Base-by-base conservation (phyloP, 306 rosid species). In the Pachyrhizus erosus region DNA sequence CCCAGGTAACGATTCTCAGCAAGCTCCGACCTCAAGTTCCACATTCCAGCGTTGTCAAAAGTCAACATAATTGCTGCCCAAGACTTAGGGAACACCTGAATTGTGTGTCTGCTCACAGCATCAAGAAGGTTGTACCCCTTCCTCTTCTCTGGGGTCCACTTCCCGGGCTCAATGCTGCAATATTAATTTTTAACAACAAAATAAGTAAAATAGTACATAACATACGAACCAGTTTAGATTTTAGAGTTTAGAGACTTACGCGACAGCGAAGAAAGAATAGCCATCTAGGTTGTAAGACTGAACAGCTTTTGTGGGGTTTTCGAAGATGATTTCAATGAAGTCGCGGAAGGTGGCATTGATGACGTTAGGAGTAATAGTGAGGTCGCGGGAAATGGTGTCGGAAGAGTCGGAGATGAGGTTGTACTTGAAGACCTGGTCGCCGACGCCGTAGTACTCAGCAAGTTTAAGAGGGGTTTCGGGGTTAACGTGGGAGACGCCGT, bases 131-230 rank as follows among this genome's bases (percentile, higher is more conserved):
- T 91, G 85, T 91, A 93, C 83, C 37, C 79, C 49, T 24, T 86
- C 42, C 95, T 86, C 74, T 82, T 84, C 61, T 86, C 97, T 0
- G 97, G 92, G 12, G 85, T 64, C 98, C 98, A 94, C 23, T 11
- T 84, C 54, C 98, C 98, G 1, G 95, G 92, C 90, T 89, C 98
- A 15, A 91, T 27, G 3, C 96, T 91, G n/a, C n/a, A n/a, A n/a
- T n/a, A n/a, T n/a, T n/a, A n/a, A n/a, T n/a, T n/a, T n/a, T n/a
- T n/a, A n/a, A 39, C 34, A 21, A 12, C 43, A 7, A 39, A n/a
- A n/a, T n/a, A n/a, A n/a, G n/a, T n/a, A n/a, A n/a, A n/a, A n/a
- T n/a, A n/a, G n/a, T n/a, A n/a, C n/a, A n/a, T n/a, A n/a, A n/a
- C n/a, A n/a, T n/a, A n/a, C n/a, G n/a, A n/a, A n/a, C n/a, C n/a